phyloP scores from a whole-genome alignment of 73 alveolate genomes.

The Paramecium primaurelia region DNA sequence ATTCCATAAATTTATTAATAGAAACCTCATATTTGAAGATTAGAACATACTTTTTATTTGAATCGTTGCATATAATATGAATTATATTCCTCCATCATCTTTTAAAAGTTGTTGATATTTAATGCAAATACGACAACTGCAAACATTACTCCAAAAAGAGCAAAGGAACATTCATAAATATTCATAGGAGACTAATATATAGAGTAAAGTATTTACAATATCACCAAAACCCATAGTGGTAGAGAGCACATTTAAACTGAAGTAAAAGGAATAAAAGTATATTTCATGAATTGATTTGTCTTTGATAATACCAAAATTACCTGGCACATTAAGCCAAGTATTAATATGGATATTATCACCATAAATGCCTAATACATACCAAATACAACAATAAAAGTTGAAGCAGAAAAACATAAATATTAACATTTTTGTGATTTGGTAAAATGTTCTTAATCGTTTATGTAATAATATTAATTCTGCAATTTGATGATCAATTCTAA shows the following conservation, averaged over 20 bases:
- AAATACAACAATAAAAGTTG: background rate
- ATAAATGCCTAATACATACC: background rate
- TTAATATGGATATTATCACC: background rate
- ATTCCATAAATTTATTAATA: background rate
- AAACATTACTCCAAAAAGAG: background rate
- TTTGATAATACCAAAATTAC: background rate
- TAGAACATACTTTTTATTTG: background rate
- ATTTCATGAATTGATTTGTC: background rate
- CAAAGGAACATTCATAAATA: background rate
- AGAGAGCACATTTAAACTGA: background rate
- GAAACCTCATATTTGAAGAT: background rate
- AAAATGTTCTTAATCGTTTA: background rate
- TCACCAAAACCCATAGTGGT: conserved; percentile 48
- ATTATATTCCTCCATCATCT: conserved; percentile 4
- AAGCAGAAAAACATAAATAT: background rate
- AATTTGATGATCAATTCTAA: background rate
- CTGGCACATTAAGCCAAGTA: background rate
- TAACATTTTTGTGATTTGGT: background rate
- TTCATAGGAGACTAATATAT: background rate
- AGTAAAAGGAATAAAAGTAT: background rate
- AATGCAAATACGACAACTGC: background rate
- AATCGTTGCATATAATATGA: background rate
- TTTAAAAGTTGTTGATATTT: background rate
- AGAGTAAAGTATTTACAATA: background rate
- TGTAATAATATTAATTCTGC: background rate